Evolutionary conservation across 345 rosid species (phyloP), one percentile per base, ranked within the genome.

Genomic region (Camelina neglecta): DNA sequence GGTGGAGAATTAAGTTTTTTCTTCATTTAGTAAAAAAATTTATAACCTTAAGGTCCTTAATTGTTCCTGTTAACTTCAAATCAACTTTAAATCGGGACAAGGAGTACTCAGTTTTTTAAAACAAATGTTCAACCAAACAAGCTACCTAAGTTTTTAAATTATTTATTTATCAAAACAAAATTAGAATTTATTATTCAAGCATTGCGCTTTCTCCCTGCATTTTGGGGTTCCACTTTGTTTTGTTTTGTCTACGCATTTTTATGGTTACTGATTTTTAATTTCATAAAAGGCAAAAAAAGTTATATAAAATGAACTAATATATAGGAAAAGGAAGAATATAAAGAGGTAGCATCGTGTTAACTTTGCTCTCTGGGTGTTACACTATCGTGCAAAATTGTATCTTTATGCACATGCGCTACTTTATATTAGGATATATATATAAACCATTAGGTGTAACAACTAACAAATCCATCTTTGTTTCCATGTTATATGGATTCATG

Each of bases 351-450:
- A 59, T 24, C 74, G 65, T 78, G 77, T 73, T 60, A 73, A 2
- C 65, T 73, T 65, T 73, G 69, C 73, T 54, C 74, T 73, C 81
- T 78, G 81, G 73, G 81, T 67, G 74, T 78, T 67, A 72, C 77
- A 73, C 74, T 78, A 73, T 73, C 81, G 74, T 60, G 74, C 74
- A 73, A 67, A 65, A 35, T 60, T 72, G 53, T 66, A 51, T 66
- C 77, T 72, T 78, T 78, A 78, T 60, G 74, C 77, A 67, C 81
- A 78, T 67, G 81, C 81, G 59, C 60, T 60, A 72, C 81, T 78
- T 78, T 66, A 78, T 72, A 44, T 24, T 51, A 72, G 11, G 3
- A 24, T 58, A 57, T 64, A 56, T 56, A 49, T 49, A 71, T 39
- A 65, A 65, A 29, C 69, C 48, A 58, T 20, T 65, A 49, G 44